Base-by-base conservation (phyloP, 805 yeast genomes). In the Clavispora asparagi region DNA sequence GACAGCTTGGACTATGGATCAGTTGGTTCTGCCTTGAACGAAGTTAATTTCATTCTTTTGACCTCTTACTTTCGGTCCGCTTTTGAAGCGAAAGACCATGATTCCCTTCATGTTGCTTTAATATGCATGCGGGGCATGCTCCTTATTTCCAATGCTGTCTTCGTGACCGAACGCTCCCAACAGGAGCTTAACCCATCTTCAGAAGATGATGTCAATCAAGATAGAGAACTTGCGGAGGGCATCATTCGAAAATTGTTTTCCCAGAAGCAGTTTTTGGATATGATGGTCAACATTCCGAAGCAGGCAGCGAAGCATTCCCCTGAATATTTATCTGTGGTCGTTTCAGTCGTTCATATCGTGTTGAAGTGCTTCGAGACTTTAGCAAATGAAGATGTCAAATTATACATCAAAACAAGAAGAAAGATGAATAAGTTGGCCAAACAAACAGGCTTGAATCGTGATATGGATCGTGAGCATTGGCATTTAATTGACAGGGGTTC, bases 231-330 rank as follows among this genome's bases (percentile, higher is more conserved):
- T 53, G 67, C 90, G 0, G 79, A 77, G 28, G 82, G 81, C 19
- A 78, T 85, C 47, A 74, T 82, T 16, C 68, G 87, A 39, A 76
- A 82, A 39, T 67, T 92, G n/a, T 89, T 92, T 55, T 79, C 84
- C 47, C 83, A 81, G 43, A 82, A 81, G 43, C 74, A 69, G 19
- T 77, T 80, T 43, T 64, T 88, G 26, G 80, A 77, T 39, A 59
- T 80, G 32, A 58, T 92, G 4, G 70, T 80, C 2, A 66, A 64
- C 14, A 62, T 89, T 29, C 88, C 96, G 0, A 78, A 78, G 45
- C 71, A 77, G 12, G 87, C 92, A 0, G 65, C 76, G 27, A 80
- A 76, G 48, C 81, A 83, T 51, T 79, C 95, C 0, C 75, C 85
- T 2, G 76, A 74, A 7, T 86, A 77, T 57, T 75, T 85, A 28